These are phyloP conservation scores for Chrysosphaeria jannelii DNA, from an alignment of 2,329 filamentous ascomycete genomes.

Conservation along the genomic window DNA sequence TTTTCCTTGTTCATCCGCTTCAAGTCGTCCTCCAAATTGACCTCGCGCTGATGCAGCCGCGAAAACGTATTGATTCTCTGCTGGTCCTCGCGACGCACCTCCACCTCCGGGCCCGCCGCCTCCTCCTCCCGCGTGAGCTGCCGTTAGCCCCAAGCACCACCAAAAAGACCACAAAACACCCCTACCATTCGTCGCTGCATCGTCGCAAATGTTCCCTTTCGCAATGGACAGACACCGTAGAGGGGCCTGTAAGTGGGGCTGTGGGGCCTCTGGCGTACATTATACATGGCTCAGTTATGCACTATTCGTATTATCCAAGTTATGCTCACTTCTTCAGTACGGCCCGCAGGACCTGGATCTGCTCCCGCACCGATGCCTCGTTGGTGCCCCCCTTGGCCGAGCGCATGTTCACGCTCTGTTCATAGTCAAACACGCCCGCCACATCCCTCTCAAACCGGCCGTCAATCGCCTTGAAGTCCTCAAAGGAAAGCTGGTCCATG, in stretches of 20 bases:
- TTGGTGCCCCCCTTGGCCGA: slow-evolving; percentile 53
- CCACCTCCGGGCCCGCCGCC: slow-evolving; percentile 47
- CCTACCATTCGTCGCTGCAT: no score
- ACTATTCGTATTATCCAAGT: no score
- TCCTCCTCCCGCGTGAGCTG: slow-evolving; percentile 82
- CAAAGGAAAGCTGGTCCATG: slow-evolving; percentile 39
- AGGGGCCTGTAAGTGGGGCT: no score
- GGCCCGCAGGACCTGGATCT: slow-evolving; percentile 5
- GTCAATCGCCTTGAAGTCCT: slow-evolving; percentile 38
- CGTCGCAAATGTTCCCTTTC: no score
- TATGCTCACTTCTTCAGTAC: slow-evolving; percentile 4
- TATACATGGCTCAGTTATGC: no score
- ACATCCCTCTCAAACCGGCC: slow-evolving; percentile 42
- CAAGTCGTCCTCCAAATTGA: slow-evolving; percentile 49
- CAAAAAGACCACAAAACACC: no score
- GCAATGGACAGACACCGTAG: no score
- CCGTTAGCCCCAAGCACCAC: no score
- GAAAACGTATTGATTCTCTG: slow-evolving; percentile 98
- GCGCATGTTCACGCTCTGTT: slow-evolving; percentile 54
- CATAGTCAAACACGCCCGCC: slow-evolving; percentile 43
- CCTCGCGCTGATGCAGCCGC: slow-evolving; percentile 65
- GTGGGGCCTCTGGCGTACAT: no score
- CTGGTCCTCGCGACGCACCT: slow-evolving; percentile 88
- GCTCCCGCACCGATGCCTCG: slow-evolving; percentile 13
- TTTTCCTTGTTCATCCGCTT: slow-evolving; percentile 85